These are phyloP conservation scores for Calocybe cyanea DNA, from an alignment of 768 basidiomycete species.

Conservation along the genomic window DNA sequence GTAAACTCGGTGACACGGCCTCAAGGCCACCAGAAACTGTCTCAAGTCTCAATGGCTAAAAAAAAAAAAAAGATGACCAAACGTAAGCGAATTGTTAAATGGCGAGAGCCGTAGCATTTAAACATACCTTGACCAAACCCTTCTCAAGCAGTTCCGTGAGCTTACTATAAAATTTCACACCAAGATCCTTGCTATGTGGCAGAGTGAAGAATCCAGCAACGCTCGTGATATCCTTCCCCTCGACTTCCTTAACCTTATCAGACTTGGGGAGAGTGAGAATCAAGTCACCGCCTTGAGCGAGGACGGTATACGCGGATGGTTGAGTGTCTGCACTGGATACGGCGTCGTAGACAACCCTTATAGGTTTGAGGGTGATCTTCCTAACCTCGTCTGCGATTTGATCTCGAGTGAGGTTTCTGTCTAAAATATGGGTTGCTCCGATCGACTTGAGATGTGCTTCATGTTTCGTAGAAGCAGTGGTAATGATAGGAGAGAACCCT, in stretches of 20 bases:
- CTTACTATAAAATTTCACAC: constrained; percentile 11
- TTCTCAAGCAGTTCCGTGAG: constrained; percentile 15
- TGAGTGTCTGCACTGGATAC: constrained; percentile 35
- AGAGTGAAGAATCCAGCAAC: constrained; percentile 8
- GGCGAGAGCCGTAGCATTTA: too few relatives aligned
- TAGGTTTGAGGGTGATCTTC: constrained; percentile 11
- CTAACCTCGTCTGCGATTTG: constrained; percentile 10
- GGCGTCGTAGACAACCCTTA: constrained; percentile 26
- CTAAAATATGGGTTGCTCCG: constrained; percentile 34
- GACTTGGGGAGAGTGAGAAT: constrained; percentile 18
- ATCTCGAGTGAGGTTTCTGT: constrained; percentile 9
- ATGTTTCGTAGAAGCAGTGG: constrained; percentile 25
- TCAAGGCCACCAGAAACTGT: constrained; percentile 37
- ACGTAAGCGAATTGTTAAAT: background rate
- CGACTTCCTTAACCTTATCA: constrained; percentile 13
- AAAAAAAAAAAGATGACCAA: too few relatives aligned
- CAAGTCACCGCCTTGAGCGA: constrained; percentile 34
- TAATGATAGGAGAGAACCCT: constrained; percentile 36
- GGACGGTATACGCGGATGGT: constrained; percentile 28
- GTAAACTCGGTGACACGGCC: constrained; percentile 33
- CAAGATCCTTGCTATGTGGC: constrained; percentile 8
- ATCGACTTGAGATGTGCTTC: constrained; percentile 25
- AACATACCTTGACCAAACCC: constrained; percentile 19
- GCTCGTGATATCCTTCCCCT: constrained; percentile 11
- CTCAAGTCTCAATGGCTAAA: constrained; percentile 37